Base-by-base conservation (phyloP, 345 rosid species). In the Nasturtium officinale region DNA sequence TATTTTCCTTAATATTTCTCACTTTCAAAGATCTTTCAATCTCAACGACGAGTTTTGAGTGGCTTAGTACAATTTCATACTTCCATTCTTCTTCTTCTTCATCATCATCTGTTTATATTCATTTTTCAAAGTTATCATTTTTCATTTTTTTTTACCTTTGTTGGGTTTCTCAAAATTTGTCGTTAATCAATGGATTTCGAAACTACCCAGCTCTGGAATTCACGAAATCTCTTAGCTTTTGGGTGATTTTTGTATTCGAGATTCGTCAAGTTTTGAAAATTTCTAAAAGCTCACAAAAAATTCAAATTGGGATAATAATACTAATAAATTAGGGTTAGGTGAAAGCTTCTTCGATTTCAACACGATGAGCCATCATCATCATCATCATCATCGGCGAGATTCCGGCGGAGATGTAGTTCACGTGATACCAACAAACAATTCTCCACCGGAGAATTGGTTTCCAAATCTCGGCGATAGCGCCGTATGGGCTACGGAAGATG, bases 401-500 rank as follows among this genome's bases (percentile, higher is more conserved):
- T 81, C 89, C 23, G 74, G 87, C 45, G 91, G 85, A 30, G 89
- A 90, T 83, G 94, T 87, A 60, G 93, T 90, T 54, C 96, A 90
- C 52, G 85, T 90, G 30, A 82, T 90, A 43, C 85, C 87, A 42
- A 71, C 80, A 4, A 83, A 81, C 61, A 72, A 73, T 9, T 71
- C 71, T 46, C 85, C 86, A 5, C 82, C 89, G 5, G 85, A 89
- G 12, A 83, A 64, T 74, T 90, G 93, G 91, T 55, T 85, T 55
- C 90, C 89, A 3, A 88, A 83, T 84, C 70, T 87, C 55, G 38
- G 55, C 0, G 93, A 86, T 69, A 71, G 79, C 47, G 56, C 86
- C 9, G 89, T 91, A 15, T 94, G 97, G 97, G 96, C 97, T 3
- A 89, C 97, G 30, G 98, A 94, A 64, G 98, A 91, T 16, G 98